Base-by-base conservation (phyloP, 768 basidiomycete genomes). In the Mycena kentingensis region DNA sequence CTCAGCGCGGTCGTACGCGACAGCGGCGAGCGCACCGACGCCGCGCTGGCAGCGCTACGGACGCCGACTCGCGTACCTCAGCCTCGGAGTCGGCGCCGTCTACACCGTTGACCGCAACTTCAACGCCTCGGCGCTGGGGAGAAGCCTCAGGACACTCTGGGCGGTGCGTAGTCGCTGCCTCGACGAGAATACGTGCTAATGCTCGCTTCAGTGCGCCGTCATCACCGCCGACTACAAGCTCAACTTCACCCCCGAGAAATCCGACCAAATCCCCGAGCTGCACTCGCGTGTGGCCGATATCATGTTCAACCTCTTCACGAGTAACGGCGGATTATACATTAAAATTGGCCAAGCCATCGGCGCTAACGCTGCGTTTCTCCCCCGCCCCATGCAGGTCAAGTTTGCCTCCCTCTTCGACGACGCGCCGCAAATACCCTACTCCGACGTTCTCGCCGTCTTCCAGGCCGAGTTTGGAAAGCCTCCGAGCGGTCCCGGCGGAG, bases 391-490 rank as follows among this genome's bases (percentile, higher is more conserved):
- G 72, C 86, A 93, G 63, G 77, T 81, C 61, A 90, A 87, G 51
- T 93, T 97, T 61, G 79, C 84, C 2, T 84, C 79, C 52, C 77
- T 97, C 2, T 95, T 95, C 60, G 95, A 96, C 59, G 85, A 89
- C 41, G 93, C 94, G 0, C 93, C 94, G 0, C 87, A 88, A 59
- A 84, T 96, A 2, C 82, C 89, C 5, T 91, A 87, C 65, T 73
- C 79, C 1, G 80, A 81, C 47, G 77, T 95, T 31, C 75, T 79
- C 4, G 69, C 77, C 6, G 90, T 93, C 4, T 87, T 94, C 61
- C 61, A 72, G 27, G 70, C 77, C 27, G 88, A 93, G 63, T 85
- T 91, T 8, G 87, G 87, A 1, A 69, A 77, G 2, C 80, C 80
- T 1, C 87, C 85, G 1, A 70, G 78, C 31, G 82, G 84, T 0